Conservation (phyloP, 768 basidiomycete species). For the Tulasnella sp. region DNA sequence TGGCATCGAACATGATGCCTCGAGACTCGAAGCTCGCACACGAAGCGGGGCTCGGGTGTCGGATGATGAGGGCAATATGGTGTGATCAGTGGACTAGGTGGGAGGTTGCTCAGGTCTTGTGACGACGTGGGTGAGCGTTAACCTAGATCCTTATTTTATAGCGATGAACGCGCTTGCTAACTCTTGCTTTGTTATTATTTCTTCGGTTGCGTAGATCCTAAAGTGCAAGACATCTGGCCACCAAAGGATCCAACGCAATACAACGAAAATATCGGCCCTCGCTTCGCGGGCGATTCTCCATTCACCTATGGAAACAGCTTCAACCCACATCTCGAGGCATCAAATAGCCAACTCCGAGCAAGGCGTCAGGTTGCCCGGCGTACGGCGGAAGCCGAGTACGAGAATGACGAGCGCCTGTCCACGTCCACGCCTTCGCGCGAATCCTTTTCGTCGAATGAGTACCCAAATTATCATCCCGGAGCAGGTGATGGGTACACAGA, state of each 20-base stretch:
- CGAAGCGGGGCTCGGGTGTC: constrained; percentile 12
- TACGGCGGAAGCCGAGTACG: constrained; percentile 38
- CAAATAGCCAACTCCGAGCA: constrained; percentile 40
- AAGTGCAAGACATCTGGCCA: constrained; percentile 58
- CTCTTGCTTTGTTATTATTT: constrained; percentile 18
- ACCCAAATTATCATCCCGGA: constrained; percentile 32
- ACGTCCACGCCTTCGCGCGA: constrained; percentile 32
- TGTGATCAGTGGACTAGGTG: constrained; percentile 12
- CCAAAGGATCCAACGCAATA: constrained; percentile 57
- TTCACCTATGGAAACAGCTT: constrained; percentile 80
- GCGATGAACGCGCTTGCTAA: constrained; percentile 19
- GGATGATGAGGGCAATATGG: constrained; percentile 23
- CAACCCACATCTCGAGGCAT: constrained; percentile 72
- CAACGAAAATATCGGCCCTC: constrained; percentile 33
- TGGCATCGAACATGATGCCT: constrained; percentile 1
- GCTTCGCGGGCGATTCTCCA: constrained; percentile 55
- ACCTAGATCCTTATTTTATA: constrained; percentile 9
- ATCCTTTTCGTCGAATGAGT: constrained; percentile 32
- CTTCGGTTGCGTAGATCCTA: constrained; percentile 37
- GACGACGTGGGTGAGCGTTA: constrained; percentile 10
- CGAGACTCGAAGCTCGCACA: neutral
- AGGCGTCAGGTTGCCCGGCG: constrained; percentile 47
- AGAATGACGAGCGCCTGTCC: constrained; percentile 34
- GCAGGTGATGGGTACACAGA: constrained; percentile 27
- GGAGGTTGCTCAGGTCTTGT: neutral